Evolutionary conservation across 2,329 filamentous ascomycete genomes (phyloP), one percentile per base, ranked within the genome.

Genomic region (Teratosphaeria viscida): DNA sequence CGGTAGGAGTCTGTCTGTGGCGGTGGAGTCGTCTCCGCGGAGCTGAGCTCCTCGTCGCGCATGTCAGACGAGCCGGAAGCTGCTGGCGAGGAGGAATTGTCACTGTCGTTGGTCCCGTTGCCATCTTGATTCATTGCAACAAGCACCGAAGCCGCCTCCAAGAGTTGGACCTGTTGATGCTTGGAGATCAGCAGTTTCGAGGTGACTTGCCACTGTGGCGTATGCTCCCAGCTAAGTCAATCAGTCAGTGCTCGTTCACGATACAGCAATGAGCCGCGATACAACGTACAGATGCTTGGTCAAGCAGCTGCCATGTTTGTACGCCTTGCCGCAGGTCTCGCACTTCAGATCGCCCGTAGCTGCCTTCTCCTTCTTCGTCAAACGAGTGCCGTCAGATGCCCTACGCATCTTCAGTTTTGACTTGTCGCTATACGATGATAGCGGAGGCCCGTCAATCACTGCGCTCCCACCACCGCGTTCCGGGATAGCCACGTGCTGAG

Each of bases 261-360:
- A 55, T 12, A 34, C 34, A 52, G 52, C 43, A 56, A 26, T 43
- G 37, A 52, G 27, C 32, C 19, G 57, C 32, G 34, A 27, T 32
- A 47, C 16, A 27, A 96, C 94, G 85, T 86, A 97, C 94, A 96
- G 88, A 86, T 99, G 94, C 85, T 97, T 99, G 75, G 90, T 95
- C 82, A 99, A 85, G 85, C 94, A 99, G 81, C 94, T 97, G 85
- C 92, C 95, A 83, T 99, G 94, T 86, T 99, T 99, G 85, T 99
- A 99, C 78, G 91, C 91, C 83, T 99, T 99, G 77, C 92, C 92
- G 81, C 94, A 99, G 78, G 92, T 92, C 74, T 96, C 90, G 80
- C 94, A 99, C 77, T 89, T 90, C 73, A 99, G 85, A 75, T 97
- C 92, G 71, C 86, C 85, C 71, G 86, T 84, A 78, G 85, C 88